These are phyloP conservation scores for Sanghuangporus weigelae DNA, from an alignment of 1,284 basidiomycete genomes.

Conservation along the genomic window DNA sequence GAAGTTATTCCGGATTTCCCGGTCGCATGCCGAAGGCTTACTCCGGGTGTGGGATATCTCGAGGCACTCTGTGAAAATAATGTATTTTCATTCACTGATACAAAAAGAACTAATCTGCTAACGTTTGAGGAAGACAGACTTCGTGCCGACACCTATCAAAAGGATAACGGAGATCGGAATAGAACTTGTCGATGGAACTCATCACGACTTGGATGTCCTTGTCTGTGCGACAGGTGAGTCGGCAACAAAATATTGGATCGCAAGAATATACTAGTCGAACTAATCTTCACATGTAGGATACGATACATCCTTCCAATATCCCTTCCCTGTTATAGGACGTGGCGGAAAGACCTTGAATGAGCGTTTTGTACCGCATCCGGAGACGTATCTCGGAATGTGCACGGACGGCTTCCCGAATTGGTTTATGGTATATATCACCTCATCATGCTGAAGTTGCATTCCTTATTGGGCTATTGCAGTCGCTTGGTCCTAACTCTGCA, in stretches of 20 bases:
- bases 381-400: constrained; percentile 48
- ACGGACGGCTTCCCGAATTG: constrained; percentile 59
- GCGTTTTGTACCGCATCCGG: constrained; percentile 47
- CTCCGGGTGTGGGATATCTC: constrained; percentile 62
- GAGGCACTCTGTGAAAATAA: constrained; percentile 58
- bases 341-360: constrained; percentile 42
- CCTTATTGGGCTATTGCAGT: constrained; percentile 2
- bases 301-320: constrained; percentile 46
- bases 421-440: constrained; percentile 32
- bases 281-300: constrained; percentile 34
- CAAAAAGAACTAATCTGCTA: background rate
- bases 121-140: constrained; percentile 40
- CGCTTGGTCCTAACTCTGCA: constrained; percentile 50
- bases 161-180: constrained; percentile 49
- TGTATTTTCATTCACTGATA: constrained; percentile 26
- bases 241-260: background rate
- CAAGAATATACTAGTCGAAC: background rate
- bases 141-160: constrained; percentile 45
- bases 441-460: constrained; percentile 28
- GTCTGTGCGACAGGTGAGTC: constrained; percentile 50
- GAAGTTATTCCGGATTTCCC: constrained; percentile 55
- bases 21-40: constrained; percentile 52
- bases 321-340: constrained; percentile 49
- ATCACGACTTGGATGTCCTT: constrained; percentile 52
- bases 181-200: constrained; percentile 47